These are phyloP conservation scores for Podaxis rugospora DNA, from an alignment of 768 basidiomycete species.

Conservation along the genomic window DNA sequence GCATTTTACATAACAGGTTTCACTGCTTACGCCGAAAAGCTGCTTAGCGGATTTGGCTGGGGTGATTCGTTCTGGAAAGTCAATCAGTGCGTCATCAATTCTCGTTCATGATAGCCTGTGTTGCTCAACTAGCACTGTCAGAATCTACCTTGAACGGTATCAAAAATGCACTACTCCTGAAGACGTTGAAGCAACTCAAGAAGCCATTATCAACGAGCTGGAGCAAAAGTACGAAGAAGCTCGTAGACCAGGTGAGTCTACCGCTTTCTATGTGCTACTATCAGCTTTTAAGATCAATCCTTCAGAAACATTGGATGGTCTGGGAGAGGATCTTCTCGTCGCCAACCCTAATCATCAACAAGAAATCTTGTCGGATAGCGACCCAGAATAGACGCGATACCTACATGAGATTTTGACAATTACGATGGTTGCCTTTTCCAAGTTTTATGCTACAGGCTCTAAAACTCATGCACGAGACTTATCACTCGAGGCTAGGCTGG, in stretches of 20 bases:
- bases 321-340: conserved; percentile 58
- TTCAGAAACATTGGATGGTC: conserved; percentile 16
- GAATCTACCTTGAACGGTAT: conserved; percentile 70
- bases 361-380: not conserved
- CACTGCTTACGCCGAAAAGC: conserved; percentile 68
- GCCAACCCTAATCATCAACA: conserved; percentile 62
- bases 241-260: conserved; percentile 42
- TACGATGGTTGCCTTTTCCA: too few relatives aligned
- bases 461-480: too few relatives aligned
- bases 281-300: not conserved
- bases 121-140: conserved; percentile 18
- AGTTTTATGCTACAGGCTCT: too few relatives aligned
- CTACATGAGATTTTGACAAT: not conserved
- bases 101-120: not conserved
- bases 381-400: not conserved
- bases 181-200: conserved; percentile 58
- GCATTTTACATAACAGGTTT: conserved; percentile 94
- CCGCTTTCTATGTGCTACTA: not conserved
- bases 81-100: conserved; percentile 51
- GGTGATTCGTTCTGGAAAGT: conserved; percentile 83
- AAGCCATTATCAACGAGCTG: conserved; percentile 64
- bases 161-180: conserved; percentile 60
- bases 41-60: conserved; percentile 88
- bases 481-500: too few relatives aligned
- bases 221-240: conserved; percentile 58